Conservation (phyloP, 169 alveolate species). For the Sarcocystis neurona region DNA sequence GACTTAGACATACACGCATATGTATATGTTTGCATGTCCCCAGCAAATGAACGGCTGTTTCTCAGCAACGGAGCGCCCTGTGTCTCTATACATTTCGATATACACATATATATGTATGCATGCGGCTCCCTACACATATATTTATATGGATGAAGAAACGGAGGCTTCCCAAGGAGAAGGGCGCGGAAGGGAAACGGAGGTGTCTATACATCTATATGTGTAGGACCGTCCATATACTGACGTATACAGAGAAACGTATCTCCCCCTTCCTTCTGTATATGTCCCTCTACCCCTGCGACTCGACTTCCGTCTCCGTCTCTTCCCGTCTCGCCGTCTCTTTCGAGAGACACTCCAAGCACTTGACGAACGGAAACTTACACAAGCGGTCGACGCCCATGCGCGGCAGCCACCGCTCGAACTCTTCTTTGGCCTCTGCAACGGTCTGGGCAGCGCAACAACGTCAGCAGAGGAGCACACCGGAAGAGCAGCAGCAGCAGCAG, state of each 20-base stretch:
- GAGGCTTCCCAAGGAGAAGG: background rate
- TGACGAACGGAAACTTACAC: background rate
- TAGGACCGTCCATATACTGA: no score
- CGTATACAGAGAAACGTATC: no score
- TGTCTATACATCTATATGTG: no score
- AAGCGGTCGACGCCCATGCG: conserved; percentile 29
- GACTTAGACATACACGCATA: no score
- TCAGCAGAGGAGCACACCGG: background rate
- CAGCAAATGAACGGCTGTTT: no score
- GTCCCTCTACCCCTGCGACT: no score
- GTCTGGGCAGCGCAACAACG: background rate
- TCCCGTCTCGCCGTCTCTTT: no score
- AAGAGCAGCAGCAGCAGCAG: background rate
- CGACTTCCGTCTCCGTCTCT: no score
- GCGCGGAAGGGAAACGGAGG: background rate
- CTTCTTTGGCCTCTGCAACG: conserved; percentile 18
- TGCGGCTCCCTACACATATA: background rate
- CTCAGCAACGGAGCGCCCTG: no score
- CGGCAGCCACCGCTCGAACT: conserved; percentile 28
- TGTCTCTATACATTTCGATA: background rate
- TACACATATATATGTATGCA: background rate
- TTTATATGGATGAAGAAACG: background rate
- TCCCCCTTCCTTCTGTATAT: no score
- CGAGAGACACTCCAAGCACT: no score
- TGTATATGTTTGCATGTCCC: no score